These are phyloP conservation scores for Zasmidium citrigriseum DNA, from an alignment of 2,329 filamentous ascomycete genomes.

Conservation along the genomic window DNA sequence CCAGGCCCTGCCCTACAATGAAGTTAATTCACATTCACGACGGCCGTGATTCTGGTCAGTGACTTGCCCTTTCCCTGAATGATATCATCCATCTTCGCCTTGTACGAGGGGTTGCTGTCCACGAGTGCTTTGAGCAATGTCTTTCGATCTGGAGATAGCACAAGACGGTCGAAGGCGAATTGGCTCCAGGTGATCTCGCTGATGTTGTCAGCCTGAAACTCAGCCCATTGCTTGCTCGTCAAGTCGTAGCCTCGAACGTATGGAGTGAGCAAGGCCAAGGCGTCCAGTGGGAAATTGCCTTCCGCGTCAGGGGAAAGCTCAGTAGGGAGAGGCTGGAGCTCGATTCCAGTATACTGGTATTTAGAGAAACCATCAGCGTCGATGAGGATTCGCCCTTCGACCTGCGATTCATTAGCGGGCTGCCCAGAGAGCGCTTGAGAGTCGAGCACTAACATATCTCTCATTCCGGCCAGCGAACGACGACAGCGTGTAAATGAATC, in stretches of 20 bases:
- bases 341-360: not conserved
- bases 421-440: not conserved
- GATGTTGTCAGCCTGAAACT: conserved; percentile 36
- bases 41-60: not conserved
- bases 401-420: not conserved
- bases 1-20: conserved; percentile 43
- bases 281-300: conserved; percentile 12
- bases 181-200: conserved; percentile 44
- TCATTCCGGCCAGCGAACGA: not conserved
- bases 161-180: conserved; percentile 49
- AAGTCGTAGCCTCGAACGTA: conserved; percentile 39
- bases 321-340: not conserved
- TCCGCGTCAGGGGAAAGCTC: not conserved
- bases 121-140: conserved; percentile 46
- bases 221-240: conserved; percentile 45
- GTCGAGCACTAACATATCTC: not conserved
- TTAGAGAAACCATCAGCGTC: not conserved
- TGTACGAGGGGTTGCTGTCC: conserved; percentile 44
- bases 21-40: not conserved
- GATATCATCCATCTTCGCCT: conserved; percentile 50
- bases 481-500: not conserved
- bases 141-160: conserved; percentile 51
- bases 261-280: conserved; percentile 37
- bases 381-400: not conserved
- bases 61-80: conserved; percentile 52